Base-by-base conservation (phyloP, 352 stramenopile genomes). In the Thalassiosira mediterranea region DNA sequence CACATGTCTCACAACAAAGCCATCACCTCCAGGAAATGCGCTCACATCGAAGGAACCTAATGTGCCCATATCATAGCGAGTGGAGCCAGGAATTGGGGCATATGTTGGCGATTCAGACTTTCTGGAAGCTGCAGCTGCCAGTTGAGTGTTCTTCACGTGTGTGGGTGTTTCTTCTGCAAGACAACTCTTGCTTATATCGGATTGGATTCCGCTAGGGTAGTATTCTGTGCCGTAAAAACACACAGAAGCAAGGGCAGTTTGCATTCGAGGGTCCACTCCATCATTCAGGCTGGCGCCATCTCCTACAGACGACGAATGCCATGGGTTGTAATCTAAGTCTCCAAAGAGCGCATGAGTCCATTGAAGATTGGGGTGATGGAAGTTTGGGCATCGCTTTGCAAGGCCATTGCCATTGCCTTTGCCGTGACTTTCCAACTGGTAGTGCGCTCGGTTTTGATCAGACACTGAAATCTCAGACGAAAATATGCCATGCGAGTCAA, bases 341-440 rank as follows among this genome's bases (percentile, higher is more conserved):
- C 87, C 87, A 76, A 91, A 72, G 31, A 91, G 70, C 32, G 87
- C 84, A 58, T 73, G 68, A 2, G 84, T 65, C 83, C 84, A 93
- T 29, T 76, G 32, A 29, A 89, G 76, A 21, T 84, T 57, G 21
- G 82, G 76, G 29, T 81, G 47, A 59, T 91, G 81, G 38, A 81
- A 80, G 44, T 92, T 92, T 1, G 81, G 72, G 67, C 87, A 92
- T 21, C 69, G 77, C 40, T 82, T 84, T n/a, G 59, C 61, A 21
- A 92, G 70, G 4, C 19, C 48, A 13, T 42, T 61, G 46, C 75
- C 64, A 49, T 62, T 72, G 10, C 81, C 79, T 29, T 67, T 71
- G 0, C 62, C 72, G 44, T 48, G 51, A 59, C 51, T 38, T 47
- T 68, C 32, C 25, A 87, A 84, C 10, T 54, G 64, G 11, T 72